These are phyloP conservation scores for Chaetomium globosum DNA, from an alignment of 2,329 filamentous ascomycete species.

Conservation along the genomic window DNA sequence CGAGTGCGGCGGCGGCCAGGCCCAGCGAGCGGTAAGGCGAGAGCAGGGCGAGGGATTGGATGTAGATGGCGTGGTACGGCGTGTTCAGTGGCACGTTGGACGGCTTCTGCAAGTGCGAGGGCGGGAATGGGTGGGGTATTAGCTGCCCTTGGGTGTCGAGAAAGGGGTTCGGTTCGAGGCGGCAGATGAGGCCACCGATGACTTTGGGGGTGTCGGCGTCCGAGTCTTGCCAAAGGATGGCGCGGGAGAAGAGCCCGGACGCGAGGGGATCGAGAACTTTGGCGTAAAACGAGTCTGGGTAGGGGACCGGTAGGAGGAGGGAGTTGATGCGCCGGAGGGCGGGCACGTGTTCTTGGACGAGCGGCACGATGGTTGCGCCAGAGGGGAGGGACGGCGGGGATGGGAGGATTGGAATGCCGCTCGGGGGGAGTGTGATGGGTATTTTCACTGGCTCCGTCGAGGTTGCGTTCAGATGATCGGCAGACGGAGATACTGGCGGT, in stretches of 20 bases:
- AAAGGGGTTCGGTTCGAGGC: conserved; percentile 57
- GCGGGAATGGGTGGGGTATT: conserved; percentile 16
- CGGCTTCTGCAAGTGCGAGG: conserved; percentile 11
- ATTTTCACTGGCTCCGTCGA: conserved; percentile 16
- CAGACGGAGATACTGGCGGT: conserved; percentile 26
- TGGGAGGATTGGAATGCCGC: conserved; percentile 38
- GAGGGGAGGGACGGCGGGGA: conserved; percentile 47
- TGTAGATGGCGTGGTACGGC: conserved; percentile 57
- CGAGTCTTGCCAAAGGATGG: conserved; percentile 59
- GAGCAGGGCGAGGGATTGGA: conserved; percentile 65
- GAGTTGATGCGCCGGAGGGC: conserved; percentile 66
- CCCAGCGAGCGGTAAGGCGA: conserved; percentile 65
- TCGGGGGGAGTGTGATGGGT: conserved; percentile 29
- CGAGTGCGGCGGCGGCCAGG: conserved; percentile 59
- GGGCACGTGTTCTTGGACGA: conserved; percentile 56
- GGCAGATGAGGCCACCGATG: conserved; percentile 64
- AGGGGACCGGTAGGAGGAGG: conserved; percentile 65
- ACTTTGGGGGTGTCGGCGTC: conserved; percentile 50
- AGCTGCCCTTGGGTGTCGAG: conserved; percentile 32
- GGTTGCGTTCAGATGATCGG: background rate
- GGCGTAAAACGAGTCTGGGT: conserved; percentile 66
- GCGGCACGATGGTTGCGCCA: conserved; percentile 56
- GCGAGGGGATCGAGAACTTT: conserved; percentile 54
- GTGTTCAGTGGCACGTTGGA: conserved; percentile 22
- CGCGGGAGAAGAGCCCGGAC: conserved; percentile 60